phyloP scores from a whole-genome alignment of 768 basidiomycete species.

The Auricularia heimuer region DNA sequence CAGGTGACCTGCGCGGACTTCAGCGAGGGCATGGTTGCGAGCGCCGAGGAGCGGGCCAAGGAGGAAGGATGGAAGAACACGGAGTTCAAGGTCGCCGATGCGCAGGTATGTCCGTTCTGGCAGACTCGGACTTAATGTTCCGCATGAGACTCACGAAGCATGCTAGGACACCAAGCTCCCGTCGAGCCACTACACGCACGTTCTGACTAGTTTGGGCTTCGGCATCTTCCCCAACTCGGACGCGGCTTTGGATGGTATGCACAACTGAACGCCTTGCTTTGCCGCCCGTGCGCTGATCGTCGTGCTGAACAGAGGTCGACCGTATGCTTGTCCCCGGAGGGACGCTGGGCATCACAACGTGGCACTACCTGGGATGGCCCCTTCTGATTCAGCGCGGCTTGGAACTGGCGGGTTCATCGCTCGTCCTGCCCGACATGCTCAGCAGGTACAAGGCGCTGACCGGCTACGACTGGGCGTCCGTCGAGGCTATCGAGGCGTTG shows the following conservation, averaged over 20 bases:
- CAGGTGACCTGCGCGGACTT: background rate
- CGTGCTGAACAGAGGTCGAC: background rate
- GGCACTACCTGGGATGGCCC: background rate
- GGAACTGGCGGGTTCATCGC: background rate
- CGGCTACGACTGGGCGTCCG: constrained; percentile 1
- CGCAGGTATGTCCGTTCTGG: background rate
- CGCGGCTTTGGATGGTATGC: background rate
- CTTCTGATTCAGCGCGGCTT: background rate
- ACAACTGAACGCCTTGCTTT: background rate
- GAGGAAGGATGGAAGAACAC: background rate
- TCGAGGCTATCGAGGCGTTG: background rate
- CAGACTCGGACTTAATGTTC: background rate
- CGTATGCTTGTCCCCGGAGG: background rate
- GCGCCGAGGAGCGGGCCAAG: background rate
- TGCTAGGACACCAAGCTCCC: background rate
- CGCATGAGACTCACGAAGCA: background rate
- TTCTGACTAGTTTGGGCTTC: background rate
- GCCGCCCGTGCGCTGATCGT: too few species aligned
- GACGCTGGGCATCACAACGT: background rate
- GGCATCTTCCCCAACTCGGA: constrained; percentile 1
- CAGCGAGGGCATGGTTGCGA: background rate
- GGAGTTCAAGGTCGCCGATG: background rate
- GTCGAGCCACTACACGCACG: background rate
- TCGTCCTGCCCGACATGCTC: background rate
- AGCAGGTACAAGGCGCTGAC: background rate